phyloP scores from a whole-genome alignment of 345 rosid species.

The Murraya koenigii region DNA sequence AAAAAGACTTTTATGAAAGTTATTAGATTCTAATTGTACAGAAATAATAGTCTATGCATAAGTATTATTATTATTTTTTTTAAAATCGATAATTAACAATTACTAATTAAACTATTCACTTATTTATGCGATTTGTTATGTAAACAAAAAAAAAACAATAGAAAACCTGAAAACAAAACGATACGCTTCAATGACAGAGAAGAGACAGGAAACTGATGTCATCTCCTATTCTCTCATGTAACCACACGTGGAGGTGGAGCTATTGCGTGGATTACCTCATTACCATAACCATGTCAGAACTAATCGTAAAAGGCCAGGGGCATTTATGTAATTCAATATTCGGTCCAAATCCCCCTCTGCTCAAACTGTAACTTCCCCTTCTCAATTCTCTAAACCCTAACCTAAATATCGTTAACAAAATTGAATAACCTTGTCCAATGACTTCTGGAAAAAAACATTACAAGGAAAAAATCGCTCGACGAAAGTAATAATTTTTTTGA shows the following conservation, averaged over 20 bases:
- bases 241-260: neutral
- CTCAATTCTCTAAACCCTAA: constrained; percentile 23
- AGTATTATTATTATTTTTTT: too few relatives aligned
- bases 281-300: too few relatives aligned
- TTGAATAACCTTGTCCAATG: constrained; percentile 32
- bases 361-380: neutral
- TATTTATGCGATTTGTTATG: too few relatives aligned
- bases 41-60: too few relatives aligned
- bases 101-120: too few relatives aligned
- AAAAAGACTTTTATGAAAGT: too few relatives aligned
- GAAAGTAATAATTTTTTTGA: constrained; percentile 42
- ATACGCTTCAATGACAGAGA: neutral
- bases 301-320: constrained; percentile 3
- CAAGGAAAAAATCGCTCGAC: constrained; percentile 88
- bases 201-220: neutral
- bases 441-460: constrained; percentile 62
- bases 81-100: too few relatives aligned
- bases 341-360: neutral
- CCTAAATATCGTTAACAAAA: neutral
- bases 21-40: too few relatives aligned
- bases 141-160: too few relatives aligned
- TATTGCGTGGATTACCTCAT: neutral
- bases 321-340: constrained; percentile 6
- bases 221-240: too few relatives aligned
- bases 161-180: too few relatives aligned